Base-by-base conservation (phyloP, 495 filamentous ascomycete species). In the Gamarada debralockiae region DNA sequence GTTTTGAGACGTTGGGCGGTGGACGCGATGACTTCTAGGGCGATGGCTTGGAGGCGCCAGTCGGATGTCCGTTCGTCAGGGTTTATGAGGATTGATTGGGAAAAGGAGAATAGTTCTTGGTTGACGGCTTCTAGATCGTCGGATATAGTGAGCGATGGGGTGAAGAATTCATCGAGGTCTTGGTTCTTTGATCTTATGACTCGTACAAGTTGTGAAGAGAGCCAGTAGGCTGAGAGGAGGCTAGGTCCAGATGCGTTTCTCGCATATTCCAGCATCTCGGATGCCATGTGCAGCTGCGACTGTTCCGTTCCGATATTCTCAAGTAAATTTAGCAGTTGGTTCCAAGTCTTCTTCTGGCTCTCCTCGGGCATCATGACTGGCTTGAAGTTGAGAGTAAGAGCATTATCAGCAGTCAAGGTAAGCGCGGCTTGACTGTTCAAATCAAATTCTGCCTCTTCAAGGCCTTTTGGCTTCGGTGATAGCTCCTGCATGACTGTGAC, bases 31-130 rank as follows among this genome's bases (percentile, higher is more conserved):
- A 83, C 80, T 61, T 95, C 89, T 13, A 95, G 64, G 1, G 87
- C 83, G 38, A 92, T 76, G 10, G 86, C 87, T 53, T 79, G 73
- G 9, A 84, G 62, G 29, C 82, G 76, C 88, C 89, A 92, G 60
- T 92, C 86, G 24, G 27, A 25, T 4, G 8, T 34, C 3, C 62
- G 51, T 40, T 74, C 63, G 57, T 83, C 63, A 14, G 73, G 70
- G 60, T 77, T 63, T 6, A 73, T 70, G 17, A 98, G 62, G 0
- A 87, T 66, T 0, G 77, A 75, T 1, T 95, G 69, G 2, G 95
- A 85, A 49, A 85, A 79, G 17, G 84, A 79, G 65, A 96, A 96
- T 14, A 97, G 62, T 41, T 96, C 88, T 49, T 92, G 84, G 29
- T 87, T 81, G 39, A 84, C 74, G 18, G 75, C 66, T 3, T 76